Conservation (phyloP, 2,329 filamentous ascomycete genomes). For the Clathrospora elynae region DNA sequence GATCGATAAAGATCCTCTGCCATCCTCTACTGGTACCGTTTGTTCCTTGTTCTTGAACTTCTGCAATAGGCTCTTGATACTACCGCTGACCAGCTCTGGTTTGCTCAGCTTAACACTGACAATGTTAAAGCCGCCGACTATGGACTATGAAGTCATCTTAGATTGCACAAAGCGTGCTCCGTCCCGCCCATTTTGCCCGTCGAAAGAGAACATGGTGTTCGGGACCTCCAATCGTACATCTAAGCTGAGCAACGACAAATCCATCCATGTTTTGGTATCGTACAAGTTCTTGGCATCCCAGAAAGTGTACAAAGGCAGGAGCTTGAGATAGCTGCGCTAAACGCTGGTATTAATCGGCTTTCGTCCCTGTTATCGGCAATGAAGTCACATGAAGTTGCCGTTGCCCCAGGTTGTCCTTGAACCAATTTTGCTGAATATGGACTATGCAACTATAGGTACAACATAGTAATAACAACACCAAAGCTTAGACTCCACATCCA, state of each 20-base stretch:
- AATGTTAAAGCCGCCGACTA: constrained; percentile 2
- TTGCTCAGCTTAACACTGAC: neutral
- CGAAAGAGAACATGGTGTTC: constrained; percentile 4
- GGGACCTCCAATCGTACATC: neutral
- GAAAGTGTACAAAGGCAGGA: constrained; percentile 9
- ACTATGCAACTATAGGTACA: too few species aligned
- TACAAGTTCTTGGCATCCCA: constrained; percentile 1
- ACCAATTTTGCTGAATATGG: too few species aligned
- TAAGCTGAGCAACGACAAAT: neutral
- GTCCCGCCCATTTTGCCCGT: neutral
- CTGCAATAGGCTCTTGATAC: neutral
- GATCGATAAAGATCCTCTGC: too few species aligned
- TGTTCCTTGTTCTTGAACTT: too few species aligned
- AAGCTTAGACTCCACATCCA: neutral
- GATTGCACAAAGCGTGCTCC: constrained; percentile 8
- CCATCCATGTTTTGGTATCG: constrained; percentile 1
- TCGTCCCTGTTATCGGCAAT: neutral
- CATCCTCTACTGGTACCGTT: neutral
- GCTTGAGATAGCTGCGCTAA: constrained; percentile 2
- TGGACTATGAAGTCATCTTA: constrained; percentile 8
- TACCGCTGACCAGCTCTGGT: neutral
- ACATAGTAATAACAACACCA: too few species aligned
- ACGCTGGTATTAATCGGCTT: constrained; percentile 2
- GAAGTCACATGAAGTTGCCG: constrained; percentile 5
- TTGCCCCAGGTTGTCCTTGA: too few species aligned